Base-by-base conservation (phyloP, 495 filamentous ascomycete species). In the Neurospora sp. region DNA sequence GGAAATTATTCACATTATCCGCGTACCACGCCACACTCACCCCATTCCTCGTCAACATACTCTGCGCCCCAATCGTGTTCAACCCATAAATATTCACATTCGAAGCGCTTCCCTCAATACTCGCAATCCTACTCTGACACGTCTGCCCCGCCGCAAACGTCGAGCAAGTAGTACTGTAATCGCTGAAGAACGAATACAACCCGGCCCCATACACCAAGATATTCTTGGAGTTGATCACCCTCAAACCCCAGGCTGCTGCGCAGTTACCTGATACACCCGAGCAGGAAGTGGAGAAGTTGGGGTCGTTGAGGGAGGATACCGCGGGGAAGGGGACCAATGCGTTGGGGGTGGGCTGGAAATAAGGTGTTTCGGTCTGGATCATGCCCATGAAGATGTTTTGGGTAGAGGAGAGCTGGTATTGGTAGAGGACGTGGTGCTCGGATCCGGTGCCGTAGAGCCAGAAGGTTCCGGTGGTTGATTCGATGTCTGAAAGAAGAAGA, bases 361-460 rank as follows among this genome's bases (percentile, higher is more conserved):
- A 80, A 76, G 91, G 92, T 1, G 93, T 93, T 81, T 96, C 93
- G 9, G 93, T 94, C 76, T 97, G 93, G 77, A 95, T 90, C 79
- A 91, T 88, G 22, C 91, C 91, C 79, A 89, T 89, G 77, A 89
- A 91, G 70, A 95, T 83, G 74, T 92, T 89, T 75, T 87, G 83
- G 5, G 92, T 91, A 68, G 86, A 87, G 69, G 85, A 82, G 74
- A 96, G 83, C 73, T 96, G 91, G 84, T 95, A 96, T 78, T 97
- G 92, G 78, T 94, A 94, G 1, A 96, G 85, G 5, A 86, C 82
- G 79, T 90, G 88, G 81, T 97, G 93, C 81, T 97, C 93, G 5
- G 89, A 89, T 0, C 86, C 86, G 0, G 93, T 94, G 68, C 92
- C 93, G 61, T 88, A 88, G 4, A 91, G 84, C 85, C 89, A 84